Base-by-base conservation (phyloP, 2,329 filamentous ascomycete species). In the Fusarium decemcellulare region DNA sequence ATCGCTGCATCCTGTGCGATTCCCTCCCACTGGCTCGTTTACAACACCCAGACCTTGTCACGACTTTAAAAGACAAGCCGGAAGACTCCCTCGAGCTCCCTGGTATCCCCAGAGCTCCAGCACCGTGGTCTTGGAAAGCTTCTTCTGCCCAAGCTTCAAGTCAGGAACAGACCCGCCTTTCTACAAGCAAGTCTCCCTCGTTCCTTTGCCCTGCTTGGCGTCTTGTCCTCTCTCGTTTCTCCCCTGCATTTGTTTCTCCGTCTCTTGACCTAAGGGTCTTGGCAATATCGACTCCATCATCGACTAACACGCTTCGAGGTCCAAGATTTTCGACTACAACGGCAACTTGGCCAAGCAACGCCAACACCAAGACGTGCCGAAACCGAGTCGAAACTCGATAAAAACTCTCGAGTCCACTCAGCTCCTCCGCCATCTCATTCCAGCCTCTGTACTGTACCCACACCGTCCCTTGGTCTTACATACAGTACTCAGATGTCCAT, bases 221-320 rank as follows among this genome's bases (percentile, higher is more conserved):
- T 46, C 32, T 37, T 56, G 32, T 30, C 23, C 11, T 18, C 23
- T 46, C 10, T 43, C 12, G 23, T 44, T 18, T 43, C n/a, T 29
- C 53, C 55, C 44, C 39, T 46, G 39, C 42, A 11, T 57, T 27
- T 37, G 23, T 27, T 37, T 44, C 40, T 55, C 52, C 52, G 29
- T 56, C 53, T 18, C 11, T 12, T 16, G 42, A 46, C 42, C 52
- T 46, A 46, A 46, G 39, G 42, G 27, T 34, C 55, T 42, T 43
- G 44, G 44, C 55, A 43, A 32, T 23, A 42, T 42, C 27, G 27
- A 51, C 27, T 16, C 30, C 16, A 27, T 39, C 48, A 27, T 50
- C 46, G 12, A 51, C 37, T 34, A 40, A 51, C 27, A 48, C 18
- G 40, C 54, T 48, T 48, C 42, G 48, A 39, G 32, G 48, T 34